These are phyloP conservation scores for Colletotrichum orbiculare DNA, from an alignment of 2,329 filamentous ascomycete species.

Conservation along the genomic window DNA sequence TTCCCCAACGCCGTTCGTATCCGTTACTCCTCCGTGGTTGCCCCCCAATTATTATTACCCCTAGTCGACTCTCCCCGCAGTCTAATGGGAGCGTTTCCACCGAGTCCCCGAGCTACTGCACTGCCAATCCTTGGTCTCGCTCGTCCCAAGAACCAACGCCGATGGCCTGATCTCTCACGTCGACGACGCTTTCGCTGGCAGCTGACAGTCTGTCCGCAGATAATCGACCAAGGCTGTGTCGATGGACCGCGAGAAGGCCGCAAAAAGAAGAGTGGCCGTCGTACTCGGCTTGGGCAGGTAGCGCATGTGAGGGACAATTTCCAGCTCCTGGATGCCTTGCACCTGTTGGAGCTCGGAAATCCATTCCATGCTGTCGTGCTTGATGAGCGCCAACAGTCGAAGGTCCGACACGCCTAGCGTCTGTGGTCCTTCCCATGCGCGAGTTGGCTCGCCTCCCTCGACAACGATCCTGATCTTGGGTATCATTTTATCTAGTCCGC, in stretches of 20 bases:
- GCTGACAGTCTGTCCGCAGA: constrained; percentile 47
- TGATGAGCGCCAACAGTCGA: constrained; percentile 54
- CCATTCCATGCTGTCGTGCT: constrained; percentile 67
- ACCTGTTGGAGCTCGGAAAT: constrained; percentile 64
- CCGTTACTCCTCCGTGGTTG: constrained; percentile 5
- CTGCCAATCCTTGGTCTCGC: too few relatives aligned
- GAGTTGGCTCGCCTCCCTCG: constrained; percentile 65
- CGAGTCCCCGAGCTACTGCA: constrained; percentile 15
- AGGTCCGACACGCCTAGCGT: constrained; percentile 59
- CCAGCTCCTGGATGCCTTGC: constrained; percentile 59
- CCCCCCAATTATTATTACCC: constrained; percentile 12
- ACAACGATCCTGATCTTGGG: constrained; percentile 61
- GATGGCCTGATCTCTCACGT: neutral
- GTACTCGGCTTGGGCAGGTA: constrained; percentile 64
- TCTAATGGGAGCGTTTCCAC: constrained; percentile 5
- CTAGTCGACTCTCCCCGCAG: constrained; percentile 18
- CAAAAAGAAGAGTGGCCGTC: constrained; percentile 66
- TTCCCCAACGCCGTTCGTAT: constrained; percentile 23
- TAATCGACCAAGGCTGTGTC: constrained; percentile 66
- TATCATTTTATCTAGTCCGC: constrained; percentile 51
- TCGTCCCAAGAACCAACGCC: neutral
- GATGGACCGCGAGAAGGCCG: constrained; percentile 70
- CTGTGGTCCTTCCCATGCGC: constrained; percentile 61
- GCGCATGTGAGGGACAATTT: constrained; percentile 64
- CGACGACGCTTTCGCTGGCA: constrained; percentile 20